A percentile compares a stretch with the other conserved stretches of the same genome.
Conservation (phyloP, 108 stramenopile genomes). For the Nitzschia sp. region DNA sequence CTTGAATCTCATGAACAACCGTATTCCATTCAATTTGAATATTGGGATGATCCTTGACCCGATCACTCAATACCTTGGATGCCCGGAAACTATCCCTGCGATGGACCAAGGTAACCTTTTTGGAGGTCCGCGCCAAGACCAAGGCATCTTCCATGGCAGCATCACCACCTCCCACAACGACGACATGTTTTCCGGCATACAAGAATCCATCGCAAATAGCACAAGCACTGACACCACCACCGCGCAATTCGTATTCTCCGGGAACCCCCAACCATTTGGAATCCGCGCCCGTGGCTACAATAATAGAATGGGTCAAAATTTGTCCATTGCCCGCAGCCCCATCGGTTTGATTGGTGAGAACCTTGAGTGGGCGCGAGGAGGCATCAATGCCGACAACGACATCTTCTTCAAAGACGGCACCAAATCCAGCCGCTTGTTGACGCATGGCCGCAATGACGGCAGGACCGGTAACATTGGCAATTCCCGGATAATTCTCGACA, state of each 20-base stretch:
- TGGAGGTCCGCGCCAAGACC: conserved; percentile 80
- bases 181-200: conserved; percentile 74
- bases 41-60: conserved; percentile 80
- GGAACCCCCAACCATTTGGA: conserved; percentile 87
- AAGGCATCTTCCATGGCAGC: conserved; percentile 96
- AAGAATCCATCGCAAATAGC: conserved; percentile 96
- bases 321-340: conserved; percentile 2
- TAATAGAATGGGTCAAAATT: conserved; percentile 83
- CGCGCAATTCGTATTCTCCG: conserved; percentile 85
- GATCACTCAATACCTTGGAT: conserved; percentile 83
- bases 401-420: conserved; percentile 82
- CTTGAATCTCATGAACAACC: conserved; percentile 67
- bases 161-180: conserved; percentile 96
- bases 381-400: conserved; percentile 62
- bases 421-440: conserved; percentile 79
- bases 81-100: conserved; percentile 90
- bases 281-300: conserved; percentile 94
- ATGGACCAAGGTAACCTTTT: conserved; percentile 87
- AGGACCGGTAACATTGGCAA: conserved; percentile 84
- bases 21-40: conserved; percentile 87
- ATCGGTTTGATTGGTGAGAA: conserved; percentile 61
- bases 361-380: conserved; percentile 54
- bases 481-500: conserved; percentile 93
- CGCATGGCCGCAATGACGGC: conserved; percentile 82
- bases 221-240: conserved; percentile 91